Base-by-base conservation (phyloP, 2,329 filamentous ascomycete genomes). In the Shiraia bambusicola region DNA sequence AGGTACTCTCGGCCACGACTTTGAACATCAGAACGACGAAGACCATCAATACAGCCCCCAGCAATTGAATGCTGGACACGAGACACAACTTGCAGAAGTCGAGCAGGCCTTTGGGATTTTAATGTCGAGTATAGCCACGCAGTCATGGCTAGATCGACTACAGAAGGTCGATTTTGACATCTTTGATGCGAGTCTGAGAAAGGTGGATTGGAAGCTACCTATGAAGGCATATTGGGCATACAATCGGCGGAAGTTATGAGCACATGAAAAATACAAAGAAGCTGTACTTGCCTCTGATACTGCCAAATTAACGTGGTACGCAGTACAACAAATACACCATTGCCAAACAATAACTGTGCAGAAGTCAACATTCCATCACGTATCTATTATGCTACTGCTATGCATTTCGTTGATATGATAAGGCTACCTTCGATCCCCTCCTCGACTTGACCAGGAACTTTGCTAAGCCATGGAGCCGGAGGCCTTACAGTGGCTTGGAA, bases 121-220 rank as follows among this genome's bases (percentile, higher is more conserved):
- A 34, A 78, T 96, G 70, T 88, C 91, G 34, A 87, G 86, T 1
- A 72, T 96, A 1, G 80, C 88, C 1, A 88, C 89, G 0, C 78
- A 81, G 14, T 74, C 92, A 47, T 98, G 91, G 77, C 69, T 98
- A 12, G 77, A 88, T 41, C 80, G 80, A 34, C 68, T 98, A 27
- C 84, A 98, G 67, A 81, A 82, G 52, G 78, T 80, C 4, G 85
- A 97, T 64, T 98, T 98, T 64, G 86, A 98, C 66, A 56, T 97
- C 71, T 83, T 87, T 70, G 59, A 83, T 74, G 64, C 82, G 47
- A 76, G 80, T 42, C 61, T 88, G 33, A 72, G 83, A 66, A 69
- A 81, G 64, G 76, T 78, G 30, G 82, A 86, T 50, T 97, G 93
- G 93, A 91, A 82, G 62, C 69, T 97, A 47, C 90, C 93, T 0